Evolutionary conservation across 2,329 filamentous ascomycete genomes (phyloP).

Genomic region (Talaromyces sp.): DNA sequence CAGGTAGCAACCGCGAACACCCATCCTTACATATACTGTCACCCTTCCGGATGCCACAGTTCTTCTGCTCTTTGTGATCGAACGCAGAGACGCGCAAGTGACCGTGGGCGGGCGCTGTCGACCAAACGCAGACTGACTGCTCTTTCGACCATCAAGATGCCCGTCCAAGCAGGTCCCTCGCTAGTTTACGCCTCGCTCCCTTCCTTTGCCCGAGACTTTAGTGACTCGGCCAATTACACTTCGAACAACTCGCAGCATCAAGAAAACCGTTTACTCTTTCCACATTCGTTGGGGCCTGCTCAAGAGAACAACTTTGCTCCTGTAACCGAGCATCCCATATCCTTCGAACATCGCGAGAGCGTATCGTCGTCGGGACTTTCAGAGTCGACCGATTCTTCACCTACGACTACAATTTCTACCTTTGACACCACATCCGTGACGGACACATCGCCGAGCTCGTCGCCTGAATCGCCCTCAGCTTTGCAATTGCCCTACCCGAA

Average conservation of each 20-base stretch:
- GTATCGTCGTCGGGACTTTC: constrained; percentile 52
- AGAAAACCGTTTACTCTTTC: constrained; percentile 24
- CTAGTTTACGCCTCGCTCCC: constrained; percentile 47
- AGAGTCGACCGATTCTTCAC: constrained; percentile 88
- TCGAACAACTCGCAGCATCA: constrained; percentile 24
- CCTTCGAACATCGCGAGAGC: constrained; percentile 42
- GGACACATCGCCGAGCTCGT: constrained; percentile 86
- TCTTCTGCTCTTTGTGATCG: constrained; percentile 25
- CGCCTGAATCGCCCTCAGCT: constrained; percentile 81
- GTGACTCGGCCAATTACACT: constrained; percentile 31
- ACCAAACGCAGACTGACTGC: constrained; percentile 29
- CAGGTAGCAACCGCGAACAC: constrained; percentile 37
- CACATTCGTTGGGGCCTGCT: constrained; percentile 11
- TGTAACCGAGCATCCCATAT: constrained; percentile 17
- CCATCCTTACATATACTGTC: constrained; percentile 25
- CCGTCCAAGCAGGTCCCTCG: constrained; percentile 40
- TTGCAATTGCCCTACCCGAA: constrained; percentile 55
- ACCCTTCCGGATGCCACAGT: constrained; percentile 29
- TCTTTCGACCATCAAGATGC: constrained; percentile 31
- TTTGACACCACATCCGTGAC: constrained; percentile 87
- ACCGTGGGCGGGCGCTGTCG: constrained; percentile 29
- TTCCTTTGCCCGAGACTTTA: constrained; percentile 54
- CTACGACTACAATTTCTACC: constrained; percentile 88
- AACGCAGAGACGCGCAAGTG: constrained; percentile 26
- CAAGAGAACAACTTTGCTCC: constrained; percentile 10